These are phyloP conservation scores for Saxispiralis lemnorum DNA, from an alignment of 495 filamentous ascomycete species.

Conservation along the genomic window DNA sequence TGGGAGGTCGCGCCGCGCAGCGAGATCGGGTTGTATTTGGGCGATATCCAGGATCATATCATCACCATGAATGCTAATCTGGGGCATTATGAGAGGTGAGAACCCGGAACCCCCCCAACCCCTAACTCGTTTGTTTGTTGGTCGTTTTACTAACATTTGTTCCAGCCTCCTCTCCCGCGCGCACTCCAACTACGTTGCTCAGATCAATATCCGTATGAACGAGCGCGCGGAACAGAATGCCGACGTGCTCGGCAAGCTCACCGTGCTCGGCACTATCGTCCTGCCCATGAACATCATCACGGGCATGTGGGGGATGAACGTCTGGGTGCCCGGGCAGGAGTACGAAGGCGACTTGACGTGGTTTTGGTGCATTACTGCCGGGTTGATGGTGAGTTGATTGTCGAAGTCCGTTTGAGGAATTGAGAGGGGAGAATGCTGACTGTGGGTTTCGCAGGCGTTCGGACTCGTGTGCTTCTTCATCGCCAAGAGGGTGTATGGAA, in stretches of 20 bases:
- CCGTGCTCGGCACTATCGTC: slow-evolving; percentile 89
- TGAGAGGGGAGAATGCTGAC: too few species aligned
- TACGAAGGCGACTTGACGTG: slow-evolving; percentile 37
- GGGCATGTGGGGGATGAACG: slow-evolving; percentile 98
- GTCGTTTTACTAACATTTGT: neutral
- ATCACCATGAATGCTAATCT: slow-evolving; percentile 94
- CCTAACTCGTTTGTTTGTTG: too few species aligned
- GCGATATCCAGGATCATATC: slow-evolving; percentile 97
- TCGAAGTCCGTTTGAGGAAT: too few species aligned
- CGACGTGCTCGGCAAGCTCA: slow-evolving; percentile 84
- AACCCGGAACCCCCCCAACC: too few species aligned
- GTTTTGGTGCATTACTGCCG: slow-evolving; percentile 59
- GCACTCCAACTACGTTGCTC: slow-evolving; percentile 88
- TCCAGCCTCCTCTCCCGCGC: slow-evolving; percentile 71
- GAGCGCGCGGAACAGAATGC: slow-evolving; percentile 91
- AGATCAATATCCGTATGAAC: slow-evolving; percentile 91
- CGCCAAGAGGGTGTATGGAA: slow-evolving; percentile 62
- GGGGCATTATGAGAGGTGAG: slow-evolving; percentile 90
- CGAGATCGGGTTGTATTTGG: slow-evolving; percentile 88
- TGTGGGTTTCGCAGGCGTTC: slow-evolving; percentile 42
- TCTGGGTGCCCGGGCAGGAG: slow-evolving; percentile 70
- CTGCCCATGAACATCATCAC: slow-evolving; percentile 97
- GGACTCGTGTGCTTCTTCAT: slow-evolving; percentile 59
- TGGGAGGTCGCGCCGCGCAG: slow-evolving; percentile 91
- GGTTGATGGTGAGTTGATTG: slow-evolving; percentile 31